Evolutionary conservation across 371 early-diverging fungal genomes (phyloP), one percentile per base, ranked within the genome.

Genomic region (Mortierella sp.): DNA sequence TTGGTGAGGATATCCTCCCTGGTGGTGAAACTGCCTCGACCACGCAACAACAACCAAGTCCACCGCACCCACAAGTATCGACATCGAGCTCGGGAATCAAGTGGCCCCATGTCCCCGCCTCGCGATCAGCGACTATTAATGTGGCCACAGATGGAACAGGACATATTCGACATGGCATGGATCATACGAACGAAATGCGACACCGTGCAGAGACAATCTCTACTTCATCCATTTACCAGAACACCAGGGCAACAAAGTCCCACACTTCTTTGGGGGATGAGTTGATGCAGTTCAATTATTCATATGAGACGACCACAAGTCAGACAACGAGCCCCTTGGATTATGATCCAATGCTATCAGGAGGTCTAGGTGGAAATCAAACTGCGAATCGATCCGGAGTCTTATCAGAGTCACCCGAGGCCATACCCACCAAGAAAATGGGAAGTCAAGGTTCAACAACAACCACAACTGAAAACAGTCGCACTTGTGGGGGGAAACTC

Each of bases 1-100:
- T 88, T 85, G 88, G 79, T 29, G 62, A 77, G 23, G 51, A 89
- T 79, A 37, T 86, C 64, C 21, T 57, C 57, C 70, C 84, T 66
- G 70, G 72, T 37, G 69, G 72, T 11, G 66, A 57, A 23, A 7
- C 60, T 14, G 57, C 37, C 11, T 37, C 19, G 19, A 5, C 51
- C 25, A 48, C 56, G 6, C 64, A 63, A 19, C 57, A 45, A 43
- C 69, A 30, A 6, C 26, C 37, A 4, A 58, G 28, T 14, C 26
- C 1, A 16, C 68, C 18, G 30, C 51, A 30, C 30, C 29, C 25
- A 52, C 9, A 28, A 15, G 6, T 50, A 21, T 57, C 21, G 16
- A 5, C 29, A 1, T 21, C 21, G 26, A 60, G 60, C 50, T 50
- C 21, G 53, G 37, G 37, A 37, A 9, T 37, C 2, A 66, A 61